Percentiles rank a stretch among this genome's conserved stretches.
Conservation (phyloP, 176 grass and related monocot species). For the Oryza longistaminata region DNA sequence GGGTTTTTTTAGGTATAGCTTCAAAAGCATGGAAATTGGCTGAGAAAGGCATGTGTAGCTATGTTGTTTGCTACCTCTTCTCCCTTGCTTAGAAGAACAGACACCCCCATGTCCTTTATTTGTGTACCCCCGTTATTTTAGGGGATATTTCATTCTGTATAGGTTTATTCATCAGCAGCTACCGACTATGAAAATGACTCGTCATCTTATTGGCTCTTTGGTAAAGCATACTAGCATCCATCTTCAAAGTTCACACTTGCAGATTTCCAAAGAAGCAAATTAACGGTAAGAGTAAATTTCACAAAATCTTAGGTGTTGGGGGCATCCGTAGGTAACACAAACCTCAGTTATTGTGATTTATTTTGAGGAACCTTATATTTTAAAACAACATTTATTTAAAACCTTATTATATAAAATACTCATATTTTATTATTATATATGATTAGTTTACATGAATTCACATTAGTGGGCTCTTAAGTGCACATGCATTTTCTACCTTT, state of each 20-base stretch:
- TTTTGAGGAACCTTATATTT: too few species aligned
- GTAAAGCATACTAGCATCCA: neutral
- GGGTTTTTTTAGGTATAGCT: constrained; percentile 36
- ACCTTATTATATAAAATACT: too few species aligned
- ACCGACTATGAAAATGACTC: neutral
- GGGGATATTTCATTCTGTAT: constrained; percentile 3
- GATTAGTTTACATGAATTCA: too few species aligned
- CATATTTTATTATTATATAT: too few species aligned
- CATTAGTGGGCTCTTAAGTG: too few species aligned
- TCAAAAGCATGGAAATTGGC: constrained; percentile 30
- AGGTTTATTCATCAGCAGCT: neutral
- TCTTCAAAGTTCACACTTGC: neutral
- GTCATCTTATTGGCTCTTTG: neutral
- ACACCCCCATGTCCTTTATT: neutral
- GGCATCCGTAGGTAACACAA: too few species aligned
- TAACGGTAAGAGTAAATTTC: neutral
- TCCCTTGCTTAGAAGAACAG: neutral
- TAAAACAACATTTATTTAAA: too few species aligned
- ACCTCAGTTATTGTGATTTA: too few species aligned
- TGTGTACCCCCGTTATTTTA: neutral
- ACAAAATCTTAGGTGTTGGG: too few species aligned
- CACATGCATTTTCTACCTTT: too few species aligned
- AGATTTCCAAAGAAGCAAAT: neutral
- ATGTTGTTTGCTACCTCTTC: neutral
- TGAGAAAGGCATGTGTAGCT: neutral